Evolutionary conservation across 257 asterid genomes (phyloP).

Genomic region (Penstemon eatonii): DNA sequence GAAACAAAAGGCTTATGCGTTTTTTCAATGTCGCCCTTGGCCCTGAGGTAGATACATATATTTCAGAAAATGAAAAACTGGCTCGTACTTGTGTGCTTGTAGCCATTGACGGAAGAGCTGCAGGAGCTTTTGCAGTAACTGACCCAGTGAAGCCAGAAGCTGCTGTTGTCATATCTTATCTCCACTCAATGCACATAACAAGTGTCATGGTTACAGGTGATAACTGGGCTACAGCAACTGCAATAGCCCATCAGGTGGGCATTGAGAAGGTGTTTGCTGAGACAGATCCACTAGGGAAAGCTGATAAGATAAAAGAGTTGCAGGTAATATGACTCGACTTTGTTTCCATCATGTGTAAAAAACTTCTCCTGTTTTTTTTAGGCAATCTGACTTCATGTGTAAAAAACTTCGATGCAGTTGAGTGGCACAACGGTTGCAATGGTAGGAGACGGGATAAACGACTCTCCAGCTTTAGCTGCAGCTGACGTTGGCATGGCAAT

Average conservation of each 20-base stretch:
- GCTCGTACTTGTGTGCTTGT: constrained; percentile 93
- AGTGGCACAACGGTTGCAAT: constrained; percentile 79
- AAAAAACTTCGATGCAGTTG: constrained; percentile 48
- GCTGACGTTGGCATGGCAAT: constrained; percentile 98
- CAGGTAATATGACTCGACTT: constrained; percentile 52
- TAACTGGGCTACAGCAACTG: constrained; percentile 96
- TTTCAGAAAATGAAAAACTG: constrained; percentile 69
- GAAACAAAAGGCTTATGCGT: constrained; percentile 84
- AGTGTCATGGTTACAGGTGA: constrained; percentile 98
- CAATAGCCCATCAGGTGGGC: constrained; percentile 85
- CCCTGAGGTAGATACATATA: constrained; percentile 58
- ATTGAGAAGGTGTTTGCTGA: constrained; percentile 85
- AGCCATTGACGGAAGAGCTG: constrained; percentile 65
- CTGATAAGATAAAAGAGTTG: constrained; percentile 88
- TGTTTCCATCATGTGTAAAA: neutral
- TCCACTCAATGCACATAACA: constrained; percentile 68
- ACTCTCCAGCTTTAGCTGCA: constrained; percentile 87
- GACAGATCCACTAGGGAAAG: constrained; percentile 92
- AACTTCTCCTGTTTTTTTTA: neutral
- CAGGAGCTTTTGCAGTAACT: constrained; percentile 90
- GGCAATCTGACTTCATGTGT: constrained; percentile 1
- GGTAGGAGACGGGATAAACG: constrained; percentile 95
- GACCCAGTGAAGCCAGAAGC: constrained; percentile 96
- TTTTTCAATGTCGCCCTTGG: constrained; percentile 53
- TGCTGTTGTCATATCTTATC: constrained; percentile 64